These are phyloP conservation scores for Wickerhamiella australiensis DNA, from an alignment of 805 yeast species.

Conservation along the genomic window DNA sequence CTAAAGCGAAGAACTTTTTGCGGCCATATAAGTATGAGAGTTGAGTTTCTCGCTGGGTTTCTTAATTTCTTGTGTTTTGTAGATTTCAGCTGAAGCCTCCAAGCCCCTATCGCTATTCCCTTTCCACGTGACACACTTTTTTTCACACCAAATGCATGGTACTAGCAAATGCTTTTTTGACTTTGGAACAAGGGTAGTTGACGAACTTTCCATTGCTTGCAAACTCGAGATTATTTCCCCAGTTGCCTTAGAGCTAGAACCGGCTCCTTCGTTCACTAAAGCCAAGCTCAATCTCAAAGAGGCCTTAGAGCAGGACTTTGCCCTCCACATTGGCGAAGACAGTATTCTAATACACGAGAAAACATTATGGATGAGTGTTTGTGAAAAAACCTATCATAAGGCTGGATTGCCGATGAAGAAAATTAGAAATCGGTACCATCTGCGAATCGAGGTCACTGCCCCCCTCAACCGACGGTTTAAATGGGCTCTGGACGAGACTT, in stretches of 20 bases:
- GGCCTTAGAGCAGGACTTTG: background rate
- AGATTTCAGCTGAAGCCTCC: too few species aligned
- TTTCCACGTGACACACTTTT: background rate
- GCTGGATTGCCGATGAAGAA: slow-evolving; percentile 8
- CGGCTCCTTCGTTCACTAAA: background rate
- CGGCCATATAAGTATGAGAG: too few species aligned
- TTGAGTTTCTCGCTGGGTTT: too few species aligned
- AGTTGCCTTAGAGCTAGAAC: background rate
- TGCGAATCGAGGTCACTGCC: background rate
- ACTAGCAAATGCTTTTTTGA: slow-evolving; percentile 2
- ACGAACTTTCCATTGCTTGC: slow-evolving; percentile 6
- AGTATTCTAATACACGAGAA: background rate
- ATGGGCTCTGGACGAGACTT: background rate
- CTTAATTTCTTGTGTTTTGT: too few species aligned
- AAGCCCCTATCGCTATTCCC: background rate
- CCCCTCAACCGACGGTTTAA: background rate
- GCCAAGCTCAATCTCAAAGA: background rate
- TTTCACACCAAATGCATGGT: background rate
- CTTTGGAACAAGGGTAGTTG: background rate
- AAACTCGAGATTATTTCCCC: background rate
- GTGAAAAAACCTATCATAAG: background rate
- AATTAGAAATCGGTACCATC: background rate
- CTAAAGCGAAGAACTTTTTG: background rate
- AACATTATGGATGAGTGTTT: background rate
- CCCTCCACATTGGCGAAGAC: slow-evolving; percentile 4